phyloP scores from a whole-genome alignment of 495 filamentous ascomycete species.

The Tuber magnatum region DNA sequence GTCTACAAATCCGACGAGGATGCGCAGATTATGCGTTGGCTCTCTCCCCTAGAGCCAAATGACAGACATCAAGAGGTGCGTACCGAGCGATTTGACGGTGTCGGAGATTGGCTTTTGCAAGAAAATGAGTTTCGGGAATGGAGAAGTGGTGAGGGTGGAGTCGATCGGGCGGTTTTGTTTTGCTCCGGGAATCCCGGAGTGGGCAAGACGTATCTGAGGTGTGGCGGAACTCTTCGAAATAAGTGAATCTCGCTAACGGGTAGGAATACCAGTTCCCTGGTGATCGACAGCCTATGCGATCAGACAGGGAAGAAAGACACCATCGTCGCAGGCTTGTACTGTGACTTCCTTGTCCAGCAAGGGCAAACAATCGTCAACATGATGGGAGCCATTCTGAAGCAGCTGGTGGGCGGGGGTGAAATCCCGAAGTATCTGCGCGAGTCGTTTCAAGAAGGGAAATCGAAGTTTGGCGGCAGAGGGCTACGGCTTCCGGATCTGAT shows the following conservation, averaged over 20 bases:
- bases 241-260: neutral
- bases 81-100: too few relatives aligned
- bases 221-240: neutral
- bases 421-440: neutral
- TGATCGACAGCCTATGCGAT: neutral
- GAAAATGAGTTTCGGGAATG: too few relatives aligned
- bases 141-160: too few relatives aligned
- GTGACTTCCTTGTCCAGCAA: neutral
- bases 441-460: neutral
- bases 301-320: neutral
- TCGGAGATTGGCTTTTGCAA: too few relatives aligned
- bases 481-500: neutral
- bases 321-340: neutral
- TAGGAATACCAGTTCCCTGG: neutral
- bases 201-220: neutral
- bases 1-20: too few relatives aligned
- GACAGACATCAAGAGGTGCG: too few relatives aligned
- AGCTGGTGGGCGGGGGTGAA: neutral
- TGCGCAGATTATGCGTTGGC: too few relatives aligned
- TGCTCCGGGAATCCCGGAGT: too few relatives aligned
- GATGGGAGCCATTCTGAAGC: neutral
- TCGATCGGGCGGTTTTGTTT: too few relatives aligned
- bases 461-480: neutral
- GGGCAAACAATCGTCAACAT: neutral
- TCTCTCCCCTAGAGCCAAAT: too few relatives aligned